These are phyloP conservation scores for Trametes hirsuta DNA, from an alignment of 1,284 basidiomycete genomes.

Conservation along the genomic window DNA sequence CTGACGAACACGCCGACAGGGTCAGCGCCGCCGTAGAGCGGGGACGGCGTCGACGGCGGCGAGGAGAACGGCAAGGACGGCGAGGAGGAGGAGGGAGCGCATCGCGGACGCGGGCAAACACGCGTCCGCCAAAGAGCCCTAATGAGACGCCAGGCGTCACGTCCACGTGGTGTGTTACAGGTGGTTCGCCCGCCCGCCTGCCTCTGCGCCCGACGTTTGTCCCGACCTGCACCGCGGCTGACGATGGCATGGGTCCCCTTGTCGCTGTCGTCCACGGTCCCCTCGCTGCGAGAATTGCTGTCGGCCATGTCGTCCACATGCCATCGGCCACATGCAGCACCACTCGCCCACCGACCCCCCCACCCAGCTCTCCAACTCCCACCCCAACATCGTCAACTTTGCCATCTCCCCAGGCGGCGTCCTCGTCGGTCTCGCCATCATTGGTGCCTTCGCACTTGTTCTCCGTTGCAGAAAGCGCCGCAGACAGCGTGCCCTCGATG, in stretches of 20 bases:
- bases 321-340: conserved; percentile 1
- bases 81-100: not conserved
- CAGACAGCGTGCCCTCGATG: conserved; percentile 13
- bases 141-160: too few relatives aligned
- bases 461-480: conserved; percentile 16
- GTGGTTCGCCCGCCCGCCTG: too few relatives aligned
- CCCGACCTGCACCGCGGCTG: too few relatives aligned
- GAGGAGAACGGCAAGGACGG: not conserved
- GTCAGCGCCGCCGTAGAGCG: not conserved
- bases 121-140: too few relatives aligned
- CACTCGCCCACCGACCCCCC: conserved; percentile 5
- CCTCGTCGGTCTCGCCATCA: conserved; percentile 16
- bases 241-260: too few relatives aligned
- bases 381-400: conserved; percentile 21
- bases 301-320: conserved; percentile 3
- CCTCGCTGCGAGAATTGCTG: not conserved
- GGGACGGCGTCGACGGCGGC: not conserved
- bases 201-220: too few relatives aligned
- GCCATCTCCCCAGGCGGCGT: conserved; percentile 18
- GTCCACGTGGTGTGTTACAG: too few relatives aligned
- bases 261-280: not conserved
- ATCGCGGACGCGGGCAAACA: not conserved
- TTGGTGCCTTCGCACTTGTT: conserved; percentile 14
- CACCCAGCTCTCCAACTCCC: conserved; percentile 7
- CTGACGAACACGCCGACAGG: not conserved